A percentile compares a stretch with the other conserved stretches of the same genome.
Conservation (phyloP, 306 rosid genomes). For the Canavalia ensiformis region DNA sequence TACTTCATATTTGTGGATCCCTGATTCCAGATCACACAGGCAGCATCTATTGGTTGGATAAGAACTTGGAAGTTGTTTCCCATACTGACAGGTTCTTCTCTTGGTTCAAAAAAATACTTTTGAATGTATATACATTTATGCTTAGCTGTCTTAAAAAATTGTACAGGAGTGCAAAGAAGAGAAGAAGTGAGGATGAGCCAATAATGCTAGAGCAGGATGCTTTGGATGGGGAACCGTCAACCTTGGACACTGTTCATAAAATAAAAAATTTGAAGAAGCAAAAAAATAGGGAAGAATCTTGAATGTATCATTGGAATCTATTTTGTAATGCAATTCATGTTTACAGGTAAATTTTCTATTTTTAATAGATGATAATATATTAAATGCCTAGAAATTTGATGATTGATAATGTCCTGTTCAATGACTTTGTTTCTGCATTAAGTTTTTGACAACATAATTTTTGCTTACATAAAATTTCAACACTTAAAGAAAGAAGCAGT, state of each 20-base stretch:
- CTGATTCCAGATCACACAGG: conserved; percentile 76
- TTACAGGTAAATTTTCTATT: conserved; percentile 46
- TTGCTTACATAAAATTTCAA: neutral
- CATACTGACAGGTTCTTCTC: conserved; percentile 57
- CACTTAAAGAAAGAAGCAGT: neutral
- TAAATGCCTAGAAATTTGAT: conserved; percentile 14
- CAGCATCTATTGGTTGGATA: conserved; percentile 75
- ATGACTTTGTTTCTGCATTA: conserved; percentile 26
- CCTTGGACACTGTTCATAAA: conserved; percentile 47
- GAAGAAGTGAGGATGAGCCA: conserved; percentile 56
- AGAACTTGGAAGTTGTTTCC: conserved; percentile 56
- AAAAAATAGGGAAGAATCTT: conserved; percentile 51
- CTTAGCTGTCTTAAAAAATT: conserved; percentile 25
- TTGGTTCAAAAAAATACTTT: conserved; percentile 2
- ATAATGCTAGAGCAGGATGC: conserved; percentile 43
- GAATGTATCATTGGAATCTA: conserved; percentile 35
- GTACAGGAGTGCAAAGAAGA: conserved; percentile 60
- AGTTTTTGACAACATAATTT: neutral
- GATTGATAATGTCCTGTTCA: neutral
- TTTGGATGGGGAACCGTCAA: conserved; percentile 39
- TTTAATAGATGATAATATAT: neutral
- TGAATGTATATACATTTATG: neutral
- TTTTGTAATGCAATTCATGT: conserved; percentile 1
- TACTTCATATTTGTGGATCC: conserved; percentile 76
- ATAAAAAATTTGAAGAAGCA: conserved; percentile 56